Base-by-base conservation (phyloP, 495 filamentous ascomycete genomes). In the Talaromyces ruber region DNA sequence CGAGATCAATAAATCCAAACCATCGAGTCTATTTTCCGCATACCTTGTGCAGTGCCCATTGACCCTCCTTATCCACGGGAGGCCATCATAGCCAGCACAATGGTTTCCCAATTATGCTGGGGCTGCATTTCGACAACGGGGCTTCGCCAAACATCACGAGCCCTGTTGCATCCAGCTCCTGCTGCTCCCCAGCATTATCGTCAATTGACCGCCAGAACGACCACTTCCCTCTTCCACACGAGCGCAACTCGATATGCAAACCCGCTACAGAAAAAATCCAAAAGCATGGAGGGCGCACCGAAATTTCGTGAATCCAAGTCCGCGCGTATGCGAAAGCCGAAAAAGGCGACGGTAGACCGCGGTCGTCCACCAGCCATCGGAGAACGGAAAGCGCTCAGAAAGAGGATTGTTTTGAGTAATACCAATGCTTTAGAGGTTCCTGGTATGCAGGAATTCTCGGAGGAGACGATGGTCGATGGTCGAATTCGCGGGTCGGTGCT, bases 351-450 rank as follows among this genome's bases (percentile, higher is more conserved):
- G 0, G 60, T 65, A 5, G 76, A 79, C 4, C 69, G 67, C 55
- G 55, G 67, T 30, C 72, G 85, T 70, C 78, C 81, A 5, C 88
- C 90, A 16, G 77, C 75, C 28, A 72, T 82, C 8, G 94, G 92
- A 62, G 91, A 97, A 78, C 86, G 93, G 68, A 97, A 91, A 73
- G 87, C 89, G 24, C 74, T 90, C 66, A 85, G 91, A 64, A 97
- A 95, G 78, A 84, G 89, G 60, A 88, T 98, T 63, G 86, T 93
- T 30, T 82, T 98, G 45, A 94, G 88, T 75, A 98, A 98, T 75
- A 87, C 88, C 68, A 98, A 97, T 77, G 94, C 94, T 37, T 78
- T 96, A 22, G 84, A 85, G 65, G 84, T 97, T 28, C 69, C 74
- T 25, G 87, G 83, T 21, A 75, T 95, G 70, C 68, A 75, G 64